Conservation (phyloP, 192 early-diverging fungal genomes). For the Haplosporangium gracile region DNA sequence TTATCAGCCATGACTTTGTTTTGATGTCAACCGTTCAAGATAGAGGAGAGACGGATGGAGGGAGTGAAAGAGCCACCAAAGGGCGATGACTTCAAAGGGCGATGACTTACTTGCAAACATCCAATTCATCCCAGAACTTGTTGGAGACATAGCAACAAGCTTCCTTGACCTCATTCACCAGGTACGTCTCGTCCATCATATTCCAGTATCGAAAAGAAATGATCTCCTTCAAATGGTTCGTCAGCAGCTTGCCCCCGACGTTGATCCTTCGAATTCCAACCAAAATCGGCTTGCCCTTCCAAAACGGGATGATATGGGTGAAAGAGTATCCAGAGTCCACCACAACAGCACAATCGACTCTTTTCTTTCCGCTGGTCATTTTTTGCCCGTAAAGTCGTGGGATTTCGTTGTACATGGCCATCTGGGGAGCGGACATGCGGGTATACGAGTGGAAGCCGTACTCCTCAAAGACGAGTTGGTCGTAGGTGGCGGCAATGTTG, state of each 20-base stretch:
- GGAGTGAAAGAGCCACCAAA: not conserved
- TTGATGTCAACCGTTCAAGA: not conserved
- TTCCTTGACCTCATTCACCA: conserved; percentile 90
- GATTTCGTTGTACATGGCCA: conserved; percentile 68
- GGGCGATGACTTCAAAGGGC: not conserved
- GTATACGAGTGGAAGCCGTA: conserved; percentile 75
- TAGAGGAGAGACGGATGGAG: not conserved
- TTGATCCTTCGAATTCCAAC: conserved; percentile 78
- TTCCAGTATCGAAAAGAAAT: conserved; percentile 94
- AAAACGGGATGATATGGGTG: conserved; percentile 83
- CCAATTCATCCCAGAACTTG: conserved; percentile 75
- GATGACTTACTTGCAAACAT: conserved; percentile 65
- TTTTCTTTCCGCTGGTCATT: conserved; percentile 26
- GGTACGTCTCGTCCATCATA: conserved; percentile 94
- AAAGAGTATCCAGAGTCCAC: conserved; percentile 88
- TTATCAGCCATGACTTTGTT: not conserved
- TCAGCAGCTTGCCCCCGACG: conserved; percentile 89
- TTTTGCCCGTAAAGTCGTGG: conserved; percentile 57
- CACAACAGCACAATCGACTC: conserved; percentile 75
- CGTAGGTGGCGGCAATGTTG: conserved; percentile 75
- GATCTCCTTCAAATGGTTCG: conserved; percentile 91
- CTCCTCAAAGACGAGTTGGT: conserved; percentile 91
- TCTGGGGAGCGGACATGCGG: conserved; percentile 59
- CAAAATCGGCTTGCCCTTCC: conserved; percentile 64
- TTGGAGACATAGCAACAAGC: conserved; percentile 84